These are phyloP conservation scores for Schizonepeta tenuifolia DNA, from an alignment of 257 asterid species.

Conservation along the genomic window DNA sequence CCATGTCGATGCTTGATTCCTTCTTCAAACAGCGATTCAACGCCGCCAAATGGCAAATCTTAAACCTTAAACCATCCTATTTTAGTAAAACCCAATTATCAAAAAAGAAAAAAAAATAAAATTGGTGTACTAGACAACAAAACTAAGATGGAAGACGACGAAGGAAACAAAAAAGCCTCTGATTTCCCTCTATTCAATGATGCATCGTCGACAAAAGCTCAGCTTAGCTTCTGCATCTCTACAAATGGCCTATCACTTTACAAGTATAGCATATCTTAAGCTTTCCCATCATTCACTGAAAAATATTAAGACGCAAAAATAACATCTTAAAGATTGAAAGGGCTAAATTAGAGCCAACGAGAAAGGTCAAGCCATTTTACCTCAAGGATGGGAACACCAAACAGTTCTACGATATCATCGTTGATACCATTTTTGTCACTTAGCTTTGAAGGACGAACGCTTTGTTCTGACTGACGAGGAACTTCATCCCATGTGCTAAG, in stretches of 20 bases:
- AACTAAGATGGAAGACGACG: not conserved
- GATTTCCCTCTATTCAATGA: not conserved
- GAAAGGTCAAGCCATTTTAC: conserved; percentile 29
- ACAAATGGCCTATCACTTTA: not conserved
- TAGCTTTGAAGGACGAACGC: conserved; percentile 38
- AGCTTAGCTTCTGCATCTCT: not conserved
- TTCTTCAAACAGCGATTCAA: conserved; percentile 83
- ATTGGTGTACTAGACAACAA: not conserved
- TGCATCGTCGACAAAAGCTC: not conserved
- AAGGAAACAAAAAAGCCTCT: not conserved
- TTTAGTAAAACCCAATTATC: not conserved
- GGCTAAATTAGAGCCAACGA: conserved; percentile 5
- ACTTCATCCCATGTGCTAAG: conserved; percentile 59
- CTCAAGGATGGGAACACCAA: conserved; percentile 25
- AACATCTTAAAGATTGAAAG: not conserved
- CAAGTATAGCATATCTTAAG: not conserved
- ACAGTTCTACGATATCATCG: not conserved
- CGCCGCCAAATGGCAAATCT: conserved; percentile 51
- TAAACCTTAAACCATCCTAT: not conserved
- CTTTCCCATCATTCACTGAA: not conserved
- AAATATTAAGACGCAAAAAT: not conserved
- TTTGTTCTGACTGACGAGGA: conserved; percentile 42
- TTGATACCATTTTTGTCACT: conserved; percentile 13
- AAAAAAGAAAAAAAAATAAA: too few species aligned
- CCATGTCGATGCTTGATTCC: conserved; percentile 63